Evolutionary conservation across 2,329 filamentous ascomycete species (phyloP).

Genomic region (Paraphoma chrysanthemicola): DNA sequence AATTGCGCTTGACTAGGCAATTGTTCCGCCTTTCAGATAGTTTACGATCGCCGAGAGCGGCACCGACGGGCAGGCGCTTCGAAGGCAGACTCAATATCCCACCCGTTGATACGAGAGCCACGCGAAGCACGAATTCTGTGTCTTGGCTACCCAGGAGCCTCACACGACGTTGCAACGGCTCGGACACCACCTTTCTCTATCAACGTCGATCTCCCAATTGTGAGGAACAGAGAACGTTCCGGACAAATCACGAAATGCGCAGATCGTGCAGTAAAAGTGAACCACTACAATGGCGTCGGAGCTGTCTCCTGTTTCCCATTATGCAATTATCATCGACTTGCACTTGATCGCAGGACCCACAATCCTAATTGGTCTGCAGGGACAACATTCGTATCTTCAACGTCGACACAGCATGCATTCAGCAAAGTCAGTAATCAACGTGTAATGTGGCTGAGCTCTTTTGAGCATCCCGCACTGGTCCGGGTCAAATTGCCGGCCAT

Average conservation of each 20-base stretch:
- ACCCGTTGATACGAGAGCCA: neutral
- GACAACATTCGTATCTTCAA: neutral
- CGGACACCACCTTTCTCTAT: neutral
- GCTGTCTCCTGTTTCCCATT: neutral
- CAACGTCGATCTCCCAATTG: neutral
- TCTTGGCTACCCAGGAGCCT: neutral
- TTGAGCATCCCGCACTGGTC: neutral
- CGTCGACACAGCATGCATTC: neutral
- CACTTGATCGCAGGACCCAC: neutral
- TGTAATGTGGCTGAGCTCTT: constrained; percentile 9
- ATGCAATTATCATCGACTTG: neutral
- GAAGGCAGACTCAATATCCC: neutral
- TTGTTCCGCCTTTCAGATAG: constrained; percentile 9
- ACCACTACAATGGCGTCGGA: neutral
- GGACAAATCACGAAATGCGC: neutral
- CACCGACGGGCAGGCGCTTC: neutral
- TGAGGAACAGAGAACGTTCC: neutral
- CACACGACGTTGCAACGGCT: constrained; percentile 1
- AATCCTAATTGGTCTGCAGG: too few species aligned
- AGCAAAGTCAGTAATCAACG: neutral
- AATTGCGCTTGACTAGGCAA: neutral
- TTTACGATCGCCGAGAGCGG: neutral
- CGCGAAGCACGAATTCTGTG: neutral
- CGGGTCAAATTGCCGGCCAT: neutral
- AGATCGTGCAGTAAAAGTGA: neutral